Base-by-base conservation (phyloP, 2,329 filamentous ascomycete species). In the Thielaviopsis euricoi region DNA sequence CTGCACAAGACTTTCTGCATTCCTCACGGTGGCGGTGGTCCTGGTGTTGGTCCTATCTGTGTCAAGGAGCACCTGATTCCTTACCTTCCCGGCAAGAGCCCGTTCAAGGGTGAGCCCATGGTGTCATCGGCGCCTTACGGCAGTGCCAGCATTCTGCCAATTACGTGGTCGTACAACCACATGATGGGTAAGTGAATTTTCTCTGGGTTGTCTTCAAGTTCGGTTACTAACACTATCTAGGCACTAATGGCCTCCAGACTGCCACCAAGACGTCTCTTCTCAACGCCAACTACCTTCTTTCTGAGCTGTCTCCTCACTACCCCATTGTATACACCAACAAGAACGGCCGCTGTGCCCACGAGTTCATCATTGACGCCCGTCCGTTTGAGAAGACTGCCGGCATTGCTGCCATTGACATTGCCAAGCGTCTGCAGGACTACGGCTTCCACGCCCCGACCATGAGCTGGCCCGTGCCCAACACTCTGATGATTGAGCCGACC, bases 1-100 rank as follows among this genome's bases (percentile, higher is more conserved):
- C 79, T 97, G 49, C 91, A 97, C 81, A 97, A 97, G 80, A 97
- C 91, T 2, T 97, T 97, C 77, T 97, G 91, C 69, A 97, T 97
- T 66, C 91, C 91, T 52, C 91, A 97, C 71, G 91, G 91, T 58
- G 91, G 91, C 62, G 91, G 91, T 63, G 91, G 91, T 17, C 91
- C 91, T 10, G 91, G 91, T 65, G 88, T 96, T 43, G 91, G 91
- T 1, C 91, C 91, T 56, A 95, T 97, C 64, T 90, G 89, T 67
- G 91, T 95, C 58, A 93, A 90, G 69, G 73, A 82, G 61, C 87
- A 94, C 66, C 81, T 97, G 54, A 73, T 79, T 6, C 81, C 82
- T 6, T 89, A 83, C 76, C 77, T 96, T 15, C 89, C 90, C 4
- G 81, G 79, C 19, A 67, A 60, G 48, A 62, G 63, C 40, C 66